Percentiles rank a stretch among this genome's conserved stretches.
phyloP scores from a whole-genome alignment of 2,329 filamentous ascomycete species.

The Fusarium proliferatum region DNA sequence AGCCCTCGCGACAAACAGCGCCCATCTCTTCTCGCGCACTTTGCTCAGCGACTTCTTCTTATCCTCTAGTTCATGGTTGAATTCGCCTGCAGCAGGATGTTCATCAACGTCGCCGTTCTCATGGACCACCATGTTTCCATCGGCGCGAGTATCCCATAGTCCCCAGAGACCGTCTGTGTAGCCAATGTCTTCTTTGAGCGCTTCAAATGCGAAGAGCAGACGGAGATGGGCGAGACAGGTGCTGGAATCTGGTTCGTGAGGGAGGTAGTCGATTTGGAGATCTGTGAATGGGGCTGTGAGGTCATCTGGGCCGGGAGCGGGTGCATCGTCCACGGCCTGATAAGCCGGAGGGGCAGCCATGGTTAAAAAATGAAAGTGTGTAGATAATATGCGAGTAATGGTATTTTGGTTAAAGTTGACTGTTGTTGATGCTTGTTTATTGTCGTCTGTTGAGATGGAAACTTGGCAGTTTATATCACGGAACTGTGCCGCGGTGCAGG shows the following conservation, averaged over 20 bases:
- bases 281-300: slow-evolving; percentile 21
- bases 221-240: slow-evolving; percentile 66
- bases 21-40: slow-evolving; percentile 75
- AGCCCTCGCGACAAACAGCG: slow-evolving; percentile 71
- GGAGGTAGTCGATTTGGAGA: slow-evolving; percentile 17
- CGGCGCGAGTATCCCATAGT: slow-evolving; percentile 59
- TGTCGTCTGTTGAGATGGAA: not conserved
- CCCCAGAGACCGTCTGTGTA: slow-evolving; percentile 71
- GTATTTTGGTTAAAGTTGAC: not conserved
- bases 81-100: not conserved
- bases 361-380: too few relatives aligned
- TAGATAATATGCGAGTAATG: not conserved
- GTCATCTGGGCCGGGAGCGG: not conserved
- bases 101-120: slow-evolving; percentile 31
- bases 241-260: slow-evolving; percentile 28
- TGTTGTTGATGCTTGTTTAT: not conserved
- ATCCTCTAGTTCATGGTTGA: slow-evolving; percentile 40
- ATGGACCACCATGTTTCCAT: slow-evolving; percentile 14
- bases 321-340: slow-evolving; percentile 1
- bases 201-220: slow-evolving; percentile 71
- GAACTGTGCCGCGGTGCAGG: not conserved
- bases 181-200: slow-evolving; percentile 69
- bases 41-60: slow-evolving; percentile 53
- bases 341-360: slow-evolving; percentile 32
- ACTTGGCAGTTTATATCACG: slow-evolving; percentile 14